Base-by-base conservation (phyloP, 495 filamentous ascomycete species). In the Penicilliopsis zonata region DNA sequence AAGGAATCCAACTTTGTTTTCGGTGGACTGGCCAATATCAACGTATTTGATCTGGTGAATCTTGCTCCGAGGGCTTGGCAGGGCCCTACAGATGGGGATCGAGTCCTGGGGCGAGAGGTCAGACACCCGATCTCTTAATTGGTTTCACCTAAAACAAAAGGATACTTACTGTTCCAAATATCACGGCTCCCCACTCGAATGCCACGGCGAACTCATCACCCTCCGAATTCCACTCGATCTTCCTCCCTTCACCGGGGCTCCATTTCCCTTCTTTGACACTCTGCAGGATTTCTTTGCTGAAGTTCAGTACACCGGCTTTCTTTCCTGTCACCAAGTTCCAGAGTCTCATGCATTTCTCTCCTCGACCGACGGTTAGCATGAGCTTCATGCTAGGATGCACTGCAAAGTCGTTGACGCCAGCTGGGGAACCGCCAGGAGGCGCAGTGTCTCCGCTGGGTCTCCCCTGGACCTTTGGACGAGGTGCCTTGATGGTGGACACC, bases 301-400 rank as follows among this genome's bases (percentile, higher is more conserved):
- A 95, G 46, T 80, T 88, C 44, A 96, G 54, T 28, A 94, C 87
- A 12, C 86, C 82, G 12, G 85, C 85, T 54, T 93, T 95, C 65
- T 86, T 92, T 3, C 87, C 92, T 17, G 90, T 96, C 44, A 94
- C 84, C 30, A 99, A 48, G 46, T 99, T 96, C 90, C 90, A 99
- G 38, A 96, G 60, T 40, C 90, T 63, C 81, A 99, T 86, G 44
- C 75, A 86, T 33, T 74, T 70, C 63, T 96, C 92, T 24, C 86
- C 86, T 38, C 76, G 81, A 17, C 81, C 76, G 3, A 96, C 86
- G 44, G 74, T 86, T 28, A 99, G 68, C 76, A 94, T 90, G 33
- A 99, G 70, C 61, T 95, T 96, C 70, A 86, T 82, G 55, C 80
- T 86, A 3, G 90, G 92, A 46, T 99, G 92, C 3, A 96, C 76